Evolutionary conservation across 2,329 filamentous ascomycete genomes (phyloP).

Genomic region (Parastagonospora nodorum): DNA sequence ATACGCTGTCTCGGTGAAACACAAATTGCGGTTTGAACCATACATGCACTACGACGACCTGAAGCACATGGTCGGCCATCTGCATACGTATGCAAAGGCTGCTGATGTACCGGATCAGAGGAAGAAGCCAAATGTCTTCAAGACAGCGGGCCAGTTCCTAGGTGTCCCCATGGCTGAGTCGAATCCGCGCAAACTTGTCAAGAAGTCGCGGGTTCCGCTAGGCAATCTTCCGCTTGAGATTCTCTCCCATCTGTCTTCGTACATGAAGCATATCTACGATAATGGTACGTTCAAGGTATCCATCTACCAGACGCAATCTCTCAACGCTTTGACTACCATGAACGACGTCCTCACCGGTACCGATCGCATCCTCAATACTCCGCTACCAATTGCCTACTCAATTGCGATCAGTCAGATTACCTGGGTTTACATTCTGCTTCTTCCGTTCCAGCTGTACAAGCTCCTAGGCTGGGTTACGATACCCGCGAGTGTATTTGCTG

Average conservation of each 20-base stretch:
- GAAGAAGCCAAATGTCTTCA: slow-evolving; percentile 50
- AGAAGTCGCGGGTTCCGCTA: slow-evolving; percentile 70
- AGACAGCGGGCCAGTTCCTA: slow-evolving; percentile 70
- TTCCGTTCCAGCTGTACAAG: slow-evolving; percentile 77
- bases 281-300: slow-evolving; percentile 61
- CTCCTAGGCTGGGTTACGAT: slow-evolving; percentile 74
- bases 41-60: slow-evolving; percentile 77
- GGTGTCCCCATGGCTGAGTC: slow-evolving; percentile 75
- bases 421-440: slow-evolving; percentile 77
- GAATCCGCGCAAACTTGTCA: slow-evolving; percentile 77
- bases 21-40: slow-evolving; percentile 83
- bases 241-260: slow-evolving; percentile 70
- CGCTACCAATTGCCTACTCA: slow-evolving; percentile 80
- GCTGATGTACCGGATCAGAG: slow-evolving; percentile 42
- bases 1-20: slow-evolving; percentile 78
- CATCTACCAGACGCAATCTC: slow-evolving; percentile 64
- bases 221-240: slow-evolving; percentile 84
- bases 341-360: slow-evolving; percentile 74
- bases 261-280: slow-evolving; percentile 65
- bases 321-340: slow-evolving; percentile 65
- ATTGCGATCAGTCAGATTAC: slow-evolving; percentile 86
- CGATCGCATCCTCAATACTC: slow-evolving; percentile 80
- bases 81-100: slow-evolving; percentile 73
- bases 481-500: slow-evolving; percentile 70
- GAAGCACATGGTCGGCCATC: slow-evolving; percentile 68